These are phyloP conservation scores for Trichocladium antarcticum DNA, from an alignment of 495 filamentous ascomycete species.

Conservation along the genomic window DNA sequence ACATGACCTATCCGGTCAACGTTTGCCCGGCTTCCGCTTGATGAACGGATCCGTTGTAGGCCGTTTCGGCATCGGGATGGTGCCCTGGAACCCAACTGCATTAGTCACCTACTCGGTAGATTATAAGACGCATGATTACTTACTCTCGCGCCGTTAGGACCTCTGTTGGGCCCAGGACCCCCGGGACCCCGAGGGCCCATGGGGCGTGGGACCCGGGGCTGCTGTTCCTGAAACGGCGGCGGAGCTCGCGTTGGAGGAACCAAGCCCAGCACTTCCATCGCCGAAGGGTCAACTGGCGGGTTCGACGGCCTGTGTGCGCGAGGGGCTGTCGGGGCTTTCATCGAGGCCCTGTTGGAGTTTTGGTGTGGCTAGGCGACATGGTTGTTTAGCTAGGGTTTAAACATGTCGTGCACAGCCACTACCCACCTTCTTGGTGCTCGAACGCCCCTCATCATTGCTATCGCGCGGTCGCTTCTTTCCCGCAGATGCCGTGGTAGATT, in stretches of 20 bases:
- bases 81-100: conserved; percentile 13
- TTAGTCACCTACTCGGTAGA: background rate
- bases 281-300: conserved; percentile 20
- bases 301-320: conserved; percentile 1
- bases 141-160: conserved; percentile 7
- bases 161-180: background rate
- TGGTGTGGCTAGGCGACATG: conserved; percentile 8
- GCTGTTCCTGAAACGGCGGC: conserved; percentile 15
- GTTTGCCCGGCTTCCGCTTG: conserved; percentile 29
- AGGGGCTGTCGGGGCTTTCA: conserved; percentile 9
- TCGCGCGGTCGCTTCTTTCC: conserved; percentile 25
- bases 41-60: conserved; percentile 35
- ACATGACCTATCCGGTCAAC: background rate
- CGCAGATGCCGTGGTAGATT: conserved; percentile 9
- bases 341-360: background rate
- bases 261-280: conserved; percentile 25
- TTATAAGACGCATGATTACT: background rate
- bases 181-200: background rate
- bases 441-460: conserved; percentile 6
- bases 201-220: background rate
- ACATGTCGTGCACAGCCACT: background rate
- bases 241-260: conserved; percentile 16
- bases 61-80: conserved; percentile 24
- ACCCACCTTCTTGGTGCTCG: conserved; percentile 23
- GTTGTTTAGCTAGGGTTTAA: background rate